Conservation (phyloP, 805 yeast genomes). For the Candida palmyrensis region DNA sequence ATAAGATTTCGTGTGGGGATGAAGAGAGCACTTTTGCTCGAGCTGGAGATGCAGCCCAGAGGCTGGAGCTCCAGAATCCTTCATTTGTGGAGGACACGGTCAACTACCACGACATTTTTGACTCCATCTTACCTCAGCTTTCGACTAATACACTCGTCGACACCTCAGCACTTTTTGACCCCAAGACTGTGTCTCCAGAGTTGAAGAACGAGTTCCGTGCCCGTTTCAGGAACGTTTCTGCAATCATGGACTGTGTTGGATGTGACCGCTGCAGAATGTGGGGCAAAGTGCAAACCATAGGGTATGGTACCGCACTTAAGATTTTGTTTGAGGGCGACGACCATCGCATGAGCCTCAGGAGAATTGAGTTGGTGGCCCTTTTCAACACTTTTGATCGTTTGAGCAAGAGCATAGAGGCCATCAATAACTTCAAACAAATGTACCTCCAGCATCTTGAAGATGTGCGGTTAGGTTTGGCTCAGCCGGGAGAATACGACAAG, state of each 20-base stretch:
- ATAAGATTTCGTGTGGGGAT: slow-evolving; percentile 19
- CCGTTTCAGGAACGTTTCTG: slow-evolving; percentile 84
- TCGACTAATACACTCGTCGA: slow-evolving; percentile 40
- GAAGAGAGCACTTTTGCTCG: slow-evolving; percentile 11
- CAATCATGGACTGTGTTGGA: slow-evolving; percentile 97
- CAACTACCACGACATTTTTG: slow-evolving; percentile 25
- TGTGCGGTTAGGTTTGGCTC: slow-evolving; percentile 32
- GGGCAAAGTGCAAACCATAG: slow-evolving; percentile 97
- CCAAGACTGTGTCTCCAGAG: slow-evolving; percentile 37
- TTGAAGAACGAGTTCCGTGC: slow-evolving; percentile 82
- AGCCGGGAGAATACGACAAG: slow-evolving; percentile 38
- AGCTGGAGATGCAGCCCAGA: slow-evolving; percentile 12
- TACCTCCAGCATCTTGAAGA: slow-evolving; percentile 40
- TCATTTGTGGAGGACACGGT: no score
- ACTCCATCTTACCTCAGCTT: slow-evolving; percentile 35
- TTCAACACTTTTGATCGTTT: slow-evolving; percentile 90
- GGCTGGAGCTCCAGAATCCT: slow-evolving; percentile 47
- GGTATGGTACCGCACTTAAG: slow-evolving; percentile 95
- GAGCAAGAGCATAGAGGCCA: slow-evolving; percentile 75
- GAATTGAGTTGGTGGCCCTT: slow-evolving; percentile 84
- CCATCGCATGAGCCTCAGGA: slow-evolving; percentile 53
- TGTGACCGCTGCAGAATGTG: slow-evolving; percentile 97
- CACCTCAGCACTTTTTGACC: slow-evolving; percentile 41
- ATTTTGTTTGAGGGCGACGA: slow-evolving; percentile 72
- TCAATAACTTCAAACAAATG: slow-evolving; percentile 62